These are phyloP conservation scores for Rosa persica DNA, from an alignment of 306 rosid species.

Conservation along the genomic window DNA sequence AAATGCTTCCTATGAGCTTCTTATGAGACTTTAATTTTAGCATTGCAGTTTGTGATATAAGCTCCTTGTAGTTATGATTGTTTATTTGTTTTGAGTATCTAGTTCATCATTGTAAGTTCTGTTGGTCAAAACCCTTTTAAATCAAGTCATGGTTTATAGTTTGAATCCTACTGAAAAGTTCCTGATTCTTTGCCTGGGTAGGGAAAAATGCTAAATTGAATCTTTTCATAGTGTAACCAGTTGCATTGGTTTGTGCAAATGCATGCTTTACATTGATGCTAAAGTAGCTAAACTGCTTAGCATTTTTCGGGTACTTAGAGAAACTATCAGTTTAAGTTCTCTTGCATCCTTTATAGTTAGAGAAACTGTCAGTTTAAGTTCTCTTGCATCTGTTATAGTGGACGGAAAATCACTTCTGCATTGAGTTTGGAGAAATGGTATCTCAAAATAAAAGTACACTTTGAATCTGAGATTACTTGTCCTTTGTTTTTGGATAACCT, in stretches of 20 bases:
- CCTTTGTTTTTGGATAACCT: not conserved
- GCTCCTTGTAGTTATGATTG: not conserved
- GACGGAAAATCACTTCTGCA: not conserved
- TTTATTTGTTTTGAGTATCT: not conserved
- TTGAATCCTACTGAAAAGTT: not conserved
- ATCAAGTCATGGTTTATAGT: not conserved
- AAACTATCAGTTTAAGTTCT: not conserved
- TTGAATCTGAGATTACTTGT: not conserved
- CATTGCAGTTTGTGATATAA: not conserved
- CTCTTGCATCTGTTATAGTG: not conserved
- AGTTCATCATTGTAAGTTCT: not conserved
- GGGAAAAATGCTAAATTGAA: not conserved
- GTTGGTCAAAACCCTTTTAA: not conserved
- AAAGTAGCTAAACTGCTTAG: not conserved
- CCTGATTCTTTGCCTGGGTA: not conserved
- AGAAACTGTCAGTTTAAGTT: not conserved
- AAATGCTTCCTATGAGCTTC: not conserved
- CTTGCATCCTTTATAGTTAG: not conserved
- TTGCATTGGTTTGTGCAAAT: not conserved
- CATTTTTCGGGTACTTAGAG: not conserved
- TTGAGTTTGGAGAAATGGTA: not conserved
- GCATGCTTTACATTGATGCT: not conserved
- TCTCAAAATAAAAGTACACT: not conserved
- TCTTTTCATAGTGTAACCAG: not conserved
- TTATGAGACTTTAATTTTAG: not conserved